Evolutionary conservation across 1,284 basidiomycete species (phyloP).

Genomic region (Puccinia polysora): DNA sequence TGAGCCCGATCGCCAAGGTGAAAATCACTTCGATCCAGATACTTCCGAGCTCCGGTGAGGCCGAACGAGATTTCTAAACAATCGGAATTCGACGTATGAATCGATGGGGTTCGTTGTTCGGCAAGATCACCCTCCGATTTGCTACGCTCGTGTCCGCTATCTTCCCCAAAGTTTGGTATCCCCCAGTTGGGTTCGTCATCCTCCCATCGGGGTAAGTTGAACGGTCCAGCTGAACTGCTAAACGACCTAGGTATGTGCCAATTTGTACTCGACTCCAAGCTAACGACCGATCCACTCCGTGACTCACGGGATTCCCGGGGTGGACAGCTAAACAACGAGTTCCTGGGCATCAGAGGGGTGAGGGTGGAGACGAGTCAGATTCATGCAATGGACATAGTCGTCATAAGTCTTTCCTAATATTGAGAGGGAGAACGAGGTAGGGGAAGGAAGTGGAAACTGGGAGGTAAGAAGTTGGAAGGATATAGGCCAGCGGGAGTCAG

Average conservation of each 20-base stretch:
- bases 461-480: too few relatives aligned
- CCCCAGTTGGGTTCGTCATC: slow-evolving; percentile 10
- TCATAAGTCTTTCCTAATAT: too few relatives aligned
- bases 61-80: background rate
- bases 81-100: background rate
- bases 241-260: background rate
- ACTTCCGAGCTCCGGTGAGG: background rate
- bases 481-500: too few relatives aligned
- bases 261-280: slow-evolving; percentile 8
- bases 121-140: slow-evolving; percentile 15
- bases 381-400: too few relatives aligned
- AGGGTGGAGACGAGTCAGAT: too few relatives aligned
- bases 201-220: background rate
- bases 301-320: slow-evolving; percentile 1
- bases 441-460: too few relatives aligned
- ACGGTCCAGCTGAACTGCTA: background rate
- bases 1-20: background rate
- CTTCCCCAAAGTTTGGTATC: slow-evolving; percentile 1
- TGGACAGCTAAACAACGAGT: background rate
- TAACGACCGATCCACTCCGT: slow-evolving; percentile 15
- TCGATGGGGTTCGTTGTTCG: too few relatives aligned
- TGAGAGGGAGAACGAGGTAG: too few relatives aligned
- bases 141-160: slow-evolving; percentile 15
- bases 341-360: too few relatives aligned
- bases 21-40: background rate